These are phyloP conservation scores for Nidularia sp. DNA, from an alignment of 768 basidiomycete species.

Conservation along the genomic window DNA sequence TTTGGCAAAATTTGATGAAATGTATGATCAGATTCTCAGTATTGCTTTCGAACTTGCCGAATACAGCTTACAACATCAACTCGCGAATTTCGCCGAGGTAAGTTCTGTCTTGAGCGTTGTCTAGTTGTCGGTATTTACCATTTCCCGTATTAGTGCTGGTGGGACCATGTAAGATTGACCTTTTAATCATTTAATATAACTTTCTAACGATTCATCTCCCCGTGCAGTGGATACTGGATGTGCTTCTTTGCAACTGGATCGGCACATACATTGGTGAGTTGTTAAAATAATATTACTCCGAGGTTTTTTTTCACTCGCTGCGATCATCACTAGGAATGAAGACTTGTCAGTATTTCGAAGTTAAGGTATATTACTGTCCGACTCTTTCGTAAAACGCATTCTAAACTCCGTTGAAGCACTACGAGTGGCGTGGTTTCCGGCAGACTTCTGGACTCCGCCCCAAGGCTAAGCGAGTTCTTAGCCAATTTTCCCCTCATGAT, in stretches of 20 bases:
- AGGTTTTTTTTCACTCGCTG: conserved; percentile 4
- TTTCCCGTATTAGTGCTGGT: conserved; percentile 66
- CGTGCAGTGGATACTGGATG: conserved; percentile 79
- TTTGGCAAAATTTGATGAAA: conserved; percentile 5
- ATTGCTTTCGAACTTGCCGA: conserved; percentile 87
- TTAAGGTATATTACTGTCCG: conserved; percentile 54
- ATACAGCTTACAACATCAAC: conserved; percentile 82
- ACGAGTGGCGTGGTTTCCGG: conserved; percentile 80
- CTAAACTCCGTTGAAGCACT: conserved; percentile 46
- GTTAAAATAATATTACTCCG: neutral
- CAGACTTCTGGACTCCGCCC: conserved; percentile 75
- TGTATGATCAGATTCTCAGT: conserved; percentile 63
- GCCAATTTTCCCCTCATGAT: conserved; percentile 84
- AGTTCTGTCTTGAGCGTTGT: conserved; percentile 14
- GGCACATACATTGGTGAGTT: conserved; percentile 74
- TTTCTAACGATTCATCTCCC: conserved; percentile 7
- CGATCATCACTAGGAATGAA: conserved; percentile 62
- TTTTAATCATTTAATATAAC: conserved; percentile 1
- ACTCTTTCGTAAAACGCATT: neutral
- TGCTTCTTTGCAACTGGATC: conserved; percentile 84
- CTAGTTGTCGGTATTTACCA: conserved; percentile 8
- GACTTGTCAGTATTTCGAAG: conserved; percentile 82
- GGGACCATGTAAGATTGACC: conserved; percentile 72
- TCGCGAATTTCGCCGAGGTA: conserved; percentile 88
- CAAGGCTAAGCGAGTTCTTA: conserved; percentile 75